phyloP scores from a whole-genome alignment of 768 basidiomycete genomes.

The Termitomyces sp. region DNA sequence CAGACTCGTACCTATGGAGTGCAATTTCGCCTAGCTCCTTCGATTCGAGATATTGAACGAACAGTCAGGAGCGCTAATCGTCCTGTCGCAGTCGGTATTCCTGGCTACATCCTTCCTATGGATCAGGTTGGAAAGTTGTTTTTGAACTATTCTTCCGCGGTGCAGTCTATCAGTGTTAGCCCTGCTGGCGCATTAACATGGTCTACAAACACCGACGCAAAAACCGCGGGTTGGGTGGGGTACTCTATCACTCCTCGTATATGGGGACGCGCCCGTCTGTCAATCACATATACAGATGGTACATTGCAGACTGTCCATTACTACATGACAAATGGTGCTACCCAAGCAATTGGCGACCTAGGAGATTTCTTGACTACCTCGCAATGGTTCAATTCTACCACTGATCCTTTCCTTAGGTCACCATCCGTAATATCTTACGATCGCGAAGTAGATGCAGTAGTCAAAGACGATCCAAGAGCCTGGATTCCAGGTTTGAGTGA shows the following conservation, averaged over 20 bases:
- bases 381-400: slow-evolving; percentile 49
- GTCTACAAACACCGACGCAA: slow-evolving; percentile 40
- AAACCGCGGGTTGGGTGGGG: slow-evolving; percentile 40
- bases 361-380: slow-evolving; percentile 52
- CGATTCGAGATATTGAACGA: slow-evolving; percentile 47
- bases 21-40: slow-evolving; percentile 46
- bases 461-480: slow-evolving; percentile 49
- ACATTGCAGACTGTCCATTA: slow-evolving; percentile 52
- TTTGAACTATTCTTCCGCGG: slow-evolving; percentile 39
- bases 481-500: slow-evolving; percentile 62
- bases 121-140: slow-evolving; percentile 52
- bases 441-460: slow-evolving; percentile 44
- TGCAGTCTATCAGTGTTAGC: slow-evolving; percentile 39
- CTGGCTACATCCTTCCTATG: slow-evolving; percentile 48
- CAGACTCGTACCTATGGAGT: slow-evolving; percentile 52
- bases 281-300: slow-evolving; percentile 48
- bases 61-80: slow-evolving; percentile 37
- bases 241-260: slow-evolving; percentile 41
- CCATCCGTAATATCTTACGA: slow-evolving; percentile 56
- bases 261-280: slow-evolving; percentile 49
- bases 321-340: slow-evolving; percentile 45
- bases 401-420: slow-evolving; percentile 51
- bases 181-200: slow-evolving; percentile 47
- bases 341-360: slow-evolving; percentile 42
- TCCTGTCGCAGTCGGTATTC: slow-evolving; percentile 50